Evolutionary conservation across 495 filamentous ascomycete species (phyloP).

Genomic region (Penicillium goetzii): DNA sequence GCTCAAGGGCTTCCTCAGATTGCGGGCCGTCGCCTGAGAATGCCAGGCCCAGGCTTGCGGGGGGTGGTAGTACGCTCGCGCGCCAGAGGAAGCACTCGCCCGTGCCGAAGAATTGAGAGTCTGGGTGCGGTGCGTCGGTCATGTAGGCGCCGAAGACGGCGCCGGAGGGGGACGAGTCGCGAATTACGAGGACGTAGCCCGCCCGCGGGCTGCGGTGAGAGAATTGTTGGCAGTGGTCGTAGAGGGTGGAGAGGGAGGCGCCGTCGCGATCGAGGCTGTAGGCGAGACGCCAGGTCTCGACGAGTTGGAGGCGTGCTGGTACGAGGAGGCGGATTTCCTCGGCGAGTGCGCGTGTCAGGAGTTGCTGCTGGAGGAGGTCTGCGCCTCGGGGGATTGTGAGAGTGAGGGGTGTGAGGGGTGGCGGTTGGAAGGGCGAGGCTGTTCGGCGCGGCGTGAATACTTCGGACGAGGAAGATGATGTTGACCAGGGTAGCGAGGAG

Average conservation of each 20-base stretch:
- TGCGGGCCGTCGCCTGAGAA: constrained; percentile 39
- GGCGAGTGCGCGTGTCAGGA: constrained; percentile 74
- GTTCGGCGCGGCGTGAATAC: constrained; percentile 56
- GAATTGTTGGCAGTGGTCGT: constrained; percentile 68
- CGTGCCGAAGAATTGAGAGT: constrained; percentile 88
- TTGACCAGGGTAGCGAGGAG: constrained; percentile 33
- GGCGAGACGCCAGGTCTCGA: constrained; percentile 80
- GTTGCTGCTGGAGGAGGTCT: constrained; percentile 44
- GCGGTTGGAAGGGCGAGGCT: constrained; percentile 64
- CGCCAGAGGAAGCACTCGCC: constrained; percentile 99
- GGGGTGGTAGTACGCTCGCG: constrained; percentile 61
- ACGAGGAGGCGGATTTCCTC: constrained; percentile 94
- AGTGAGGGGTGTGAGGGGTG: constrained; percentile 59
- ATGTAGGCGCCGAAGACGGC: constrained; percentile 94
- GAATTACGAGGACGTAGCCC: constrained; percentile 85
- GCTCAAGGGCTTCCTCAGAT: constrained; percentile 44
- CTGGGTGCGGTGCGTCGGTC: constrained; percentile 78
- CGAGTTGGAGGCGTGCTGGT: constrained; percentile 80
- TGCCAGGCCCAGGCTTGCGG: constrained; percentile 50
- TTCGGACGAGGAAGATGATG: constrained; percentile 34
- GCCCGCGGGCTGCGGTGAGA: constrained; percentile 67
- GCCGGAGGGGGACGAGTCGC: constrained; percentile 59
- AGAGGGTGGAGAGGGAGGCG: constrained; percentile 82
- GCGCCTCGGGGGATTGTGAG: constrained; percentile 42
- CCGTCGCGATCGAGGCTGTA: constrained; percentile 96